These are phyloP conservation scores for Aspergillus uvarum DNA, from an alignment of 2,329 filamentous ascomycete species.

Conservation along the genomic window DNA sequence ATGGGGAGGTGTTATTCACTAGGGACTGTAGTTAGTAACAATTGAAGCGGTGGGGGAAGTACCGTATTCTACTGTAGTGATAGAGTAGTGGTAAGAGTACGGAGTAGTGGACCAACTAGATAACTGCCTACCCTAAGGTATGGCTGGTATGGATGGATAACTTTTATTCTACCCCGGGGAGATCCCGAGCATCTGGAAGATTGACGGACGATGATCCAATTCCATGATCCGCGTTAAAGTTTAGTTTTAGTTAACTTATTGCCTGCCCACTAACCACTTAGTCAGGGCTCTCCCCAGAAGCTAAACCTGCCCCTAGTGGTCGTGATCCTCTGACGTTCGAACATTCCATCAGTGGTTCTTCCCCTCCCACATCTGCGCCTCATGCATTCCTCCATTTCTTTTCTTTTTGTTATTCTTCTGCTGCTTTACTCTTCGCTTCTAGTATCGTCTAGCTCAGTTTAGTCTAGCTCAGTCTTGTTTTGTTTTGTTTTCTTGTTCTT, in stretches of 20 bases:
- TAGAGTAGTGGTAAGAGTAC: background rate
- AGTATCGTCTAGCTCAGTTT: conserved; percentile 1
- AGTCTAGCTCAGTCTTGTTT: background rate
- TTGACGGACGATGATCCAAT: conserved; percentile 13
- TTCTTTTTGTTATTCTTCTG: background rate
- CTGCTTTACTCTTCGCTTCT: background rate
- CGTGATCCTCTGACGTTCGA: conserved; percentile 16
- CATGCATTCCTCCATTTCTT: conserved; percentile 13
- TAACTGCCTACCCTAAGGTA: too few species aligned
- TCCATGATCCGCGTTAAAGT: conserved; percentile 18
- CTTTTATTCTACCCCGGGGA: conserved; percentile 6
- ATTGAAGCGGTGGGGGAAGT: background rate
- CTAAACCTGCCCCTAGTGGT: conserved; percentile 7
- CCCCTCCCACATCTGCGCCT: conserved; percentile 6
- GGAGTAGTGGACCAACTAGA: too few species aligned
- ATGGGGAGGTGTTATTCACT: too few species aligned
- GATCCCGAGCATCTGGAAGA: conserved; percentile 16
- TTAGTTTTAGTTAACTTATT: conserved; percentile 6
- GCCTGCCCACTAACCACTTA: background rate
- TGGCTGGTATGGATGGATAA: too few species aligned
- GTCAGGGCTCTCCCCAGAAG: background rate
- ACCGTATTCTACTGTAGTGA: background rate
- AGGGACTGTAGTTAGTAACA: background rate
- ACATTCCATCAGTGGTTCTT: conserved; percentile 16
- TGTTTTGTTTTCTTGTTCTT: background rate